Evolutionary conservation across 2,329 filamentous ascomycete species (phyloP), one percentile per base, ranked within the genome.

Genomic region (Cladophialophora bantiana): DNA sequence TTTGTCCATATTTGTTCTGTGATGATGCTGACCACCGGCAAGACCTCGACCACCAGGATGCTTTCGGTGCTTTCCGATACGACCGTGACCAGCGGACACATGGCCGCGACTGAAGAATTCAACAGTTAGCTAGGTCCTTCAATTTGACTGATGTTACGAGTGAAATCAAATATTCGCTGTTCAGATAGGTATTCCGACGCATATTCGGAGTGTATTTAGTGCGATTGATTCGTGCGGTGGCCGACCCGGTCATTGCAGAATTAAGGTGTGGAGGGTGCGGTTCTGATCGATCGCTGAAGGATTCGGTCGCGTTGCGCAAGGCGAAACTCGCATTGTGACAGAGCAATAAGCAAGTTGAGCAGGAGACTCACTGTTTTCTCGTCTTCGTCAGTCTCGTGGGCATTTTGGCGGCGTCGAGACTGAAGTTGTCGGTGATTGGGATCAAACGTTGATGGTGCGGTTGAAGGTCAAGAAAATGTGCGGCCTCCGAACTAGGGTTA

Each of bases 1-100:
- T 85, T 94, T 94, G 83, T 92, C 90, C 78, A 93, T 85, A 86
- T 96, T 96, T 80, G 92, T 96, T 76, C 92, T 85, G 89, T 96
- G 93, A 86, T 99, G 95, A 88, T 99, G 95, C 86, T 97, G 93
- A 89, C 94, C 94, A 96, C 95, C 94, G 82, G 95, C 95, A 85
- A 92, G 92, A 89, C 88, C 88, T 80, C 88, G 88, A 86, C 87
- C 88, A 88, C 88, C 88, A 79, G 88, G 88, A 78, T 89, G 86
- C 90, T 99, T 98, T 82, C 95, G 88, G 91, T 97, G 94, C 91
- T 98, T 98, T 83, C 95, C 95, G 82, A 98, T 84, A 89, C 94
- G 94, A 87, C 95, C 94, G 84, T 98, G 90, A 88, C 95, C 95
- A 88, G 93, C 93, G 80, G 92, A 96, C 82, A 99, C 95, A 86